Evolutionary conservation across 23 red algal species (phyloP), one percentile per base, ranked within the genome.

Genomic region (Gracilaria vermiculophylla): DNA sequence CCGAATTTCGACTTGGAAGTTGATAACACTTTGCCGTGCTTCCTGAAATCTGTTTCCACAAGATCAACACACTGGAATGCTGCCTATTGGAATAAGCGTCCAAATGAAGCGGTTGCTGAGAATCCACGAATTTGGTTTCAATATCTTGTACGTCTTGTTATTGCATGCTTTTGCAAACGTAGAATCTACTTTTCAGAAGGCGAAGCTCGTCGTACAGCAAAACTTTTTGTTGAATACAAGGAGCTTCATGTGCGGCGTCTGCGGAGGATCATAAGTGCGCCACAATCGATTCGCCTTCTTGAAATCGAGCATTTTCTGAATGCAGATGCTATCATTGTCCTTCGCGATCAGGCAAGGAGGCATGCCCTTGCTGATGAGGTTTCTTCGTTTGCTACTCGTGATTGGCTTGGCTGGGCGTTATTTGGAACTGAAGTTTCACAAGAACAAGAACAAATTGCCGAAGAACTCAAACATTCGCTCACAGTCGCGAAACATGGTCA

Each of bases 401-500:
- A 88, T 32, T 88, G 84, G 84, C 58, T 88, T 21, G 39, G 84
- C 13, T 88, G 84, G 84, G 72, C 70, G 24, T 33, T 88, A 14
- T 40, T 77, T 66, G 69, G 70, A 31, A 58, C 44, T 56, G 35
- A 77, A 11, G 58, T 88, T 35, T 76, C 69, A 29, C 25, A 64
- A 27, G 72, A 88, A 53, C 66, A 69, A 27, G 84, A 88, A 24
- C 52, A 76, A 21, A 17, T 78, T 2, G 66, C 84, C 9, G 84
- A 48, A 29, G 81, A 85, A 47, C 41, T 85, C 31, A 62, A 66
- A 20, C 40, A 85, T 62, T 85, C 81, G 10, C 81, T 85, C 34
- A 52, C 49, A 34, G 64, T 85, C 5, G 81, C 62, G 2, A 62
- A 71, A 69, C 37, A 73, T 54, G 61, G 58, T 6, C 43, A 54